phyloP scores from a whole-genome alignment of 164 flowering plant species.

The Magnolia changhungtana region DNA sequence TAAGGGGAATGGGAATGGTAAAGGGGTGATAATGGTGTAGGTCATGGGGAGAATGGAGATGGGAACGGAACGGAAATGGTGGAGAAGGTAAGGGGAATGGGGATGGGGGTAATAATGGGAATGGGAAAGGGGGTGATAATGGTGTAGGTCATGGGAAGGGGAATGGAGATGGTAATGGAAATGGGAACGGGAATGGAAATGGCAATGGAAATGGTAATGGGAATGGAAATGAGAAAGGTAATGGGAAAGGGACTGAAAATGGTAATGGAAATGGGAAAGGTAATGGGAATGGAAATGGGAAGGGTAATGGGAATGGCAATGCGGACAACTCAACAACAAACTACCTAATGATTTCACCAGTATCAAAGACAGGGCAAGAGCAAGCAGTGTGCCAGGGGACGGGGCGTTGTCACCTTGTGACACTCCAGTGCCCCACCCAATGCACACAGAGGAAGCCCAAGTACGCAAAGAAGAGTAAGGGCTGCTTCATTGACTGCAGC shows the following conservation, averaged over 20 bases:
- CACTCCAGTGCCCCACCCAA: slow-evolving; percentile 41
- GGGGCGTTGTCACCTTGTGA: slow-evolving; percentile 31
- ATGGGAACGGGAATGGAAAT: not conserved
- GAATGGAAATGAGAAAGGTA: not conserved
- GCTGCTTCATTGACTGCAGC: slow-evolving; percentile 55
- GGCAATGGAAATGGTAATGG: not conserved
- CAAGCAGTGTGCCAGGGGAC: slow-evolving; percentile 27
- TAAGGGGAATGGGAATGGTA: not conserved
- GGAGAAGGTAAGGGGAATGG: not conserved
- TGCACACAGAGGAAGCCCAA: slow-evolving; percentile 57
- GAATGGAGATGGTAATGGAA: not conserved
- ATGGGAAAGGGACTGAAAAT: not conserved
- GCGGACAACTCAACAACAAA: slow-evolving; percentile 27
- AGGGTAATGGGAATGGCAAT: not conserved
- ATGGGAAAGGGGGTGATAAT: not conserved
- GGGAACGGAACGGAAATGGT: not conserved
- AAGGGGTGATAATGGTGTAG: not conserved
- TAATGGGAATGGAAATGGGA: not conserved
- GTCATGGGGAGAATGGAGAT: not conserved
- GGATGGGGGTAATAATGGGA: not conserved
- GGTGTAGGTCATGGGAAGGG: not conserved
- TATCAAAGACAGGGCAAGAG: slow-evolving; percentile 31
- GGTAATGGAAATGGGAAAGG: slow-evolving; percentile 1
- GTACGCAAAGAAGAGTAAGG: slow-evolving; percentile 47
- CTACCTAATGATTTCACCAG: slow-evolving; percentile 23